Evolutionary conservation across 768 basidiomycete species (phyloP).

Genomic region (Collybiopsis luxurians): DNA sequence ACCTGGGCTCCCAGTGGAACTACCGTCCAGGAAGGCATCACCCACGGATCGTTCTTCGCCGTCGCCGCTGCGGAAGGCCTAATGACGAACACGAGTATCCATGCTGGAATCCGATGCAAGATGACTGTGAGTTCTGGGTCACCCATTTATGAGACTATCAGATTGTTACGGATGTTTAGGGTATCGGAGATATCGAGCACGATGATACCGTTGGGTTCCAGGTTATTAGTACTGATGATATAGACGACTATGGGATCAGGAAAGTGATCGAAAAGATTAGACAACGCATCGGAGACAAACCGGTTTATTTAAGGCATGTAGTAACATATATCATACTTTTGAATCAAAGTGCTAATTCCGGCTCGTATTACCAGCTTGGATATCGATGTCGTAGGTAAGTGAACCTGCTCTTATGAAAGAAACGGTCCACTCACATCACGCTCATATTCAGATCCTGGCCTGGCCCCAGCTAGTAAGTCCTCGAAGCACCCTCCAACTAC

Average conservation of each 20-base stretch:
- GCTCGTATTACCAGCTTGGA: constrained; percentile 39
- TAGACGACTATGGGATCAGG: constrained; percentile 58
- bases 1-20: constrained; percentile 43
- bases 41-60: constrained; percentile 69
- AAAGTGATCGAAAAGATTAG: constrained; percentile 57
- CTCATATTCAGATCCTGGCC: constrained; percentile 43
- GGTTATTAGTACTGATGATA: constrained; percentile 59
- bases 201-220: constrained; percentile 61
- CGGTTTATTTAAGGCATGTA: constrained; percentile 65
- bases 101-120: constrained; percentile 69
- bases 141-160: constrained; percentile 12
- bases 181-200: constrained; percentile 44
- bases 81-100: constrained; percentile 59
- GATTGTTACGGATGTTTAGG: constrained; percentile 30
- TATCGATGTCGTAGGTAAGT: constrained; percentile 60
- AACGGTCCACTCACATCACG: too few species aligned
- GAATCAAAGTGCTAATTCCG: background rate
- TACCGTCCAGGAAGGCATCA: constrained; percentile 48
- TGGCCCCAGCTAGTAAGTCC: constrained; percentile 48
- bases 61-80: constrained; percentile 58
- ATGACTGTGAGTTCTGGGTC: constrained; percentile 23
- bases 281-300: constrained; percentile 51
- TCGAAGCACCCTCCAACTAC: too few species aligned
- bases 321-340: background rate
- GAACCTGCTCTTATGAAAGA: background rate